These are phyloP conservation scores for Colletotrichum graminicola DNA, from an alignment of 2,329 filamentous ascomycete species.

Conservation along the genomic window DNA sequence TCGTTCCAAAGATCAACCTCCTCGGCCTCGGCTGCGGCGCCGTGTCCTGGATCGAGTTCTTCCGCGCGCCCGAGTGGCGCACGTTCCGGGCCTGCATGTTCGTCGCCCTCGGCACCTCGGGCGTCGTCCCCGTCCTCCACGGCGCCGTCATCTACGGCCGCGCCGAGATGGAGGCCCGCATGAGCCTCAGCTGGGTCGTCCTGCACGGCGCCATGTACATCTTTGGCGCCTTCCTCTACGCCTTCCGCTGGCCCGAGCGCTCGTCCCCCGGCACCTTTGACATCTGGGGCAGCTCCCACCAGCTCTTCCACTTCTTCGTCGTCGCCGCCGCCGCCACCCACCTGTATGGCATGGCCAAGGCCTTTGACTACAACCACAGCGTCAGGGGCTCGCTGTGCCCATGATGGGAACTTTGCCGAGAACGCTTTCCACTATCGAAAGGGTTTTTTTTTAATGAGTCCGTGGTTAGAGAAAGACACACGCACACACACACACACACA, in stretches of 20 bases:
- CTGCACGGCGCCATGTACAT: constrained; percentile 88
- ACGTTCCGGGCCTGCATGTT: constrained; percentile 93
- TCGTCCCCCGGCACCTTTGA: constrained; percentile 84
- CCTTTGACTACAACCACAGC: constrained; percentile 87
- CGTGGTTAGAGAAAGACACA: constrained; percentile 7
- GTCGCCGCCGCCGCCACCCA: constrained; percentile 85
- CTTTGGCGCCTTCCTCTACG: constrained; percentile 86
- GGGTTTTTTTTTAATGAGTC: background rate
- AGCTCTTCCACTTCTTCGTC: constrained; percentile 94
- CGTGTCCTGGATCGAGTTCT: constrained; percentile 84
- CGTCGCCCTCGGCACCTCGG: constrained; percentile 85
- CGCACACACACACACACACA: background rate
- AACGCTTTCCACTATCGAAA: background rate
- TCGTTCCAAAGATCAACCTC: constrained; percentile 72
- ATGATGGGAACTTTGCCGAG: background rate
- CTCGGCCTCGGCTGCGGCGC: constrained; percentile 82
- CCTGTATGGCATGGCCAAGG: constrained; percentile 82
- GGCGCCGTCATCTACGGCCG: constrained; percentile 77
- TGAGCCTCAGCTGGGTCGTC: constrained; percentile 85
- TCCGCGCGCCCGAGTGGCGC: constrained; percentile 85
- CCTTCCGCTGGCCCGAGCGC: constrained; percentile 86
- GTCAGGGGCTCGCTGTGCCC: constrained; percentile 65
- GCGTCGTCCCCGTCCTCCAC: constrained; percentile 85
- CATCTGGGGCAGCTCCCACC: constrained; percentile 92
- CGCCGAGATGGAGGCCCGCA: constrained; percentile 74